A percentile compares a stretch with the other conserved stretches of the same genome.
These are phyloP conservation scores for Aureobasidium sp. DNA, from an alignment of 2,329 filamentous ascomycete species.

Conservation along the genomic window DNA sequence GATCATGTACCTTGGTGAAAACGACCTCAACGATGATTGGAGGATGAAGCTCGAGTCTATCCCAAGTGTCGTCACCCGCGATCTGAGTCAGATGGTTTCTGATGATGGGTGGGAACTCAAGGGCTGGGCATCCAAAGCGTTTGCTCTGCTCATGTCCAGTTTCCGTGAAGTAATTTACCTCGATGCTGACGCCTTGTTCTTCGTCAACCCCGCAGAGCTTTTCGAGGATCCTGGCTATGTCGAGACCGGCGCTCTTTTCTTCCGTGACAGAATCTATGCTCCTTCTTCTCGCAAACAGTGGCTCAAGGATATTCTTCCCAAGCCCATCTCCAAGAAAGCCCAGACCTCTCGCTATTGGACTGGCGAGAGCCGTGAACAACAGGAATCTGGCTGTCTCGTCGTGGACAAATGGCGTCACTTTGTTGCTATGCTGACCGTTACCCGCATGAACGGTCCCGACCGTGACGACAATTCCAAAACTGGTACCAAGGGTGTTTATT, in stretches of 20 bases:
- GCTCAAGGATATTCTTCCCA: conserved; percentile 38
- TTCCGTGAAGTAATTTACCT: conserved; percentile 44
- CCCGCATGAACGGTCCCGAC: conserved; percentile 40
- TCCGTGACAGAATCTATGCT: conserved; percentile 40
- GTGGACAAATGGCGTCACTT: conserved; percentile 44
- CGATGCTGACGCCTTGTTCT: conserved; percentile 40
- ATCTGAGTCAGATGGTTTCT: conserved; percentile 41
- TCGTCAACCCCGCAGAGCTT: conserved; percentile 36
- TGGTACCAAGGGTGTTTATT: conserved; percentile 38
- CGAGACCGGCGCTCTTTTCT: conserved; percentile 40
- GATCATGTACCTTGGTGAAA: conserved; percentile 39
- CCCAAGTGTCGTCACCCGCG: conserved; percentile 38
- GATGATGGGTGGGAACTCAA: conserved; percentile 40
- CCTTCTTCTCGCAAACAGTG: conserved; percentile 34
- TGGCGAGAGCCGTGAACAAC: conserved; percentile 34
- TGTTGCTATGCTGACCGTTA: conserved; percentile 37
- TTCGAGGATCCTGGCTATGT: conserved; percentile 38
- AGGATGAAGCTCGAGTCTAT: conserved; percentile 37
- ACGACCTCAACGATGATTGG: conserved; percentile 38
- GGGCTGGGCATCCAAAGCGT: conserved; percentile 44
- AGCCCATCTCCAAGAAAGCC: conserved; percentile 37
- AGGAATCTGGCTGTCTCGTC: conserved; percentile 44
- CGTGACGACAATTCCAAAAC: conserved; percentile 34
- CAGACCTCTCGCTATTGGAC: conserved; percentile 34
- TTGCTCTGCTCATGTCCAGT: conserved; percentile 41